phyloP scores from a whole-genome alignment of 73 alveolate genomes.

The Paramecium biaurelia region DNA sequence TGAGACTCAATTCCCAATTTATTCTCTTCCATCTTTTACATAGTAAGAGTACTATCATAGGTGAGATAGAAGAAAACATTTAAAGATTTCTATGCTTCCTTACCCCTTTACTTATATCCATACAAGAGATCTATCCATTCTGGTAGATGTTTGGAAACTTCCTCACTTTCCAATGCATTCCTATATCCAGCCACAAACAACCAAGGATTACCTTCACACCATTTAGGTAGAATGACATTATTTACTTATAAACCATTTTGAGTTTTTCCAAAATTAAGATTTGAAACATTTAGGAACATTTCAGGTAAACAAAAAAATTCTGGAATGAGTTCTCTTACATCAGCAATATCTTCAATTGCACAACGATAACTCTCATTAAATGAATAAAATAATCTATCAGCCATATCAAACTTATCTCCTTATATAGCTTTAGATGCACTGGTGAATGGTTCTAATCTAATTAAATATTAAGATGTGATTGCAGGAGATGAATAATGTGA shows the following conservation, averaged over 20 bases:
- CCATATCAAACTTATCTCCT: slow-evolving; percentile 88
- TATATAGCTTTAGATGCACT: slow-evolving; percentile 90
- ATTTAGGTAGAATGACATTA: slow-evolving; percentile 78
- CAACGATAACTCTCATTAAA: slow-evolving; percentile 74
- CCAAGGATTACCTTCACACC: slow-evolving; percentile 84
- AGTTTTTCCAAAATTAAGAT: slow-evolving; percentile 79
- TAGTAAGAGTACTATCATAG: slow-evolving; percentile 84
- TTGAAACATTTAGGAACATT: slow-evolving; percentile 66
- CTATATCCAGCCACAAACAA: slow-evolving; percentile 67
- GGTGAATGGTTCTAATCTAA: slow-evolving; percentile 88
- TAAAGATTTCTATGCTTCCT: slow-evolving; percentile 82
- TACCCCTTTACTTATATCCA: slow-evolving; percentile 89
- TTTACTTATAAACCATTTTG: slow-evolving; percentile 78
- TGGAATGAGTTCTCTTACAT: slow-evolving; percentile 96
- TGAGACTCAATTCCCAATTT: slow-evolving; percentile 48
- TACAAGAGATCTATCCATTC: slow-evolving; percentile 87
- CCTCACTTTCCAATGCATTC: slow-evolving; percentile 81
- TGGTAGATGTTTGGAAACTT: slow-evolving; percentile 67
- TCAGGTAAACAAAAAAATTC: slow-evolving; percentile 96
- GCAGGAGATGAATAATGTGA: slow-evolving; percentile 96
- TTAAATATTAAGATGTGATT: slow-evolving; percentile 84
- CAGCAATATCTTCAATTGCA: slow-evolving; percentile 92
- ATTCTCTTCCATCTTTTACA: slow-evolving; percentile 74
- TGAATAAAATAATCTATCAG: slow-evolving; percentile 90
- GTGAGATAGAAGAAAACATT: slow-evolving; percentile 78